Conservation (phyloP, 805 yeast genomes). For the Myxozyma monticola region DNA sequence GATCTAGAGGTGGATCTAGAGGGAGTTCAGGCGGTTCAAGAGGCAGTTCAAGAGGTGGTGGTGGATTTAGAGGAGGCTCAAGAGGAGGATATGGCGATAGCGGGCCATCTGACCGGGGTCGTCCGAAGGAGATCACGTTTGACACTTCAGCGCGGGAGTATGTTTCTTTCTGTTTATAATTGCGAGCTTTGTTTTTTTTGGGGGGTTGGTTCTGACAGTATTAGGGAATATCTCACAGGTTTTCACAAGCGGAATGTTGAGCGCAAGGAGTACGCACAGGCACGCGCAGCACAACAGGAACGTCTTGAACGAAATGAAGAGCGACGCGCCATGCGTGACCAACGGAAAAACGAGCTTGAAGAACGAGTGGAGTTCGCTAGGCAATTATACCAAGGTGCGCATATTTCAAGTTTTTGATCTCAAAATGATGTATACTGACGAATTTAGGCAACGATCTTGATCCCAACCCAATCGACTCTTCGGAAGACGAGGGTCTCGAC, state of each 20-base stretch:
- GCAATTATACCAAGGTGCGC: constrained; percentile 34
- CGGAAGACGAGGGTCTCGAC: constrained; percentile 2
- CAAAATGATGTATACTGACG: not conserved
- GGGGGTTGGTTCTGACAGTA: not conserved
- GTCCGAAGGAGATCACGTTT: constrained; percentile 65
- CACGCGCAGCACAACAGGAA: constrained; percentile 72
- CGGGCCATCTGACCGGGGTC: constrained; percentile 2
- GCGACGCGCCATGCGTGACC: constrained; percentile 65
- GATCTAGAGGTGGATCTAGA: not conserved
- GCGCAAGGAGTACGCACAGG: constrained; percentile 83
- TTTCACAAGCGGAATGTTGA: constrained; percentile 91
- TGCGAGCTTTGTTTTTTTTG: not conserved
- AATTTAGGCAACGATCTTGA: constrained; percentile 3
- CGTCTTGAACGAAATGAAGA: constrained; percentile 72
- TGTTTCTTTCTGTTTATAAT: constrained; percentile 23
- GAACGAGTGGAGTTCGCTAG: constrained; percentile 62
- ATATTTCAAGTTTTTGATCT: too few relatives aligned
- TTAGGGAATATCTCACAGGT: constrained; percentile 82
- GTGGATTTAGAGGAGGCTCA: not conserved
- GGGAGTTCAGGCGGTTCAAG: constrained; percentile 1
- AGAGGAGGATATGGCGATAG: not conserved
- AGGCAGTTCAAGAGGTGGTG: not conserved
- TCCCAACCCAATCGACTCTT: constrained; percentile 1
- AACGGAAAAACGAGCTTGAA: constrained; percentile 63
- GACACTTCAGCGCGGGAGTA: constrained; percentile 70